Base-by-base conservation (phyloP, 208 protist species). In the Naegleria lovaniensis region DNA sequence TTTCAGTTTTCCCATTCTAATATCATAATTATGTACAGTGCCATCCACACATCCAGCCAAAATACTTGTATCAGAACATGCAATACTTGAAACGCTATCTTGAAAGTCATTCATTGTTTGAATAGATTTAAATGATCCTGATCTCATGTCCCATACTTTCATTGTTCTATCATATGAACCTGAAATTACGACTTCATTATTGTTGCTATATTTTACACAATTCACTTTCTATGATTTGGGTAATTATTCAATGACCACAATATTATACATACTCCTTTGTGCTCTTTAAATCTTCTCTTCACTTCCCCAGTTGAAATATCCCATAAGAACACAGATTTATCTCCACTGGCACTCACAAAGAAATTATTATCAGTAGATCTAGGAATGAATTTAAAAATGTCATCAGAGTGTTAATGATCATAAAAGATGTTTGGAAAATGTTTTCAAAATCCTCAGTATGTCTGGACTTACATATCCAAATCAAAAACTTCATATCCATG, bases 401-500 rank as follows among this genome's bases (percentile, higher is more conserved):
- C 13, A n/a, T n/a, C n/a, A n/a, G n/a, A n/a, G n/a, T n/a, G n/a
- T n/a, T n/a, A n/a, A n/a, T n/a, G n/a, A n/a, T n/a, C n/a, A n/a
- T n/a, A n/a, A n/a, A n/a, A n/a, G n/a, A n/a, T n/a, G n/a, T n/a
- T n/a, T n/a, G n/a, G n/a, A n/a, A n/a, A n/a, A n/a, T n/a, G n/a
- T n/a, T n/a, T n/a, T n/a, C n/a, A n/a, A n/a, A n/a, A n/a, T n/a
- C n/a, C n/a, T n/a, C 19, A 36, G 1, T 36, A 36, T 79, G 33
- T 84, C 2, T 40, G 33, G 16, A 5, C 15, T 41, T 84, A 84
- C 36, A 85, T 85, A 51, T 85, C 39, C 39, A 85, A 29, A 43
- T 85, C 83, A 51, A 43, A 43, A 6, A 85, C 83, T 85, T 85
- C 83, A 85, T 85, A 85, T 40, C 39, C 83, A 43, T 85, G 83